Evolutionary conservation across 2,329 filamentous ascomycete genomes (phyloP).

Genomic region (Parascedosporium putredinis): DNA sequence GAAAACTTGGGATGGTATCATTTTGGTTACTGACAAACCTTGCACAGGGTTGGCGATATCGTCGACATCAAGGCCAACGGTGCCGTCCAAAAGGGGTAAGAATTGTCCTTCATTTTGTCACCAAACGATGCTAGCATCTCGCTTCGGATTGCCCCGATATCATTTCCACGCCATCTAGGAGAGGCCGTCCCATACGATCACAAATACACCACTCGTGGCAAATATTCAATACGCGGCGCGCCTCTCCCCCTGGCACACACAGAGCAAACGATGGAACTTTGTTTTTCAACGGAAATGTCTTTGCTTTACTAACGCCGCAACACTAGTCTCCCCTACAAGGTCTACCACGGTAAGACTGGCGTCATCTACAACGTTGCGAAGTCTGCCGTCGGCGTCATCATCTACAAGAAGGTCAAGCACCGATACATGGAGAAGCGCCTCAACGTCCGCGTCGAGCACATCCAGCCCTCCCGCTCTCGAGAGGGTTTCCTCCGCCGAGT

Average conservation of each 20-base stretch:
- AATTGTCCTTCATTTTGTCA: too few relatives aligned
- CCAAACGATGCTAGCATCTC: too few relatives aligned
- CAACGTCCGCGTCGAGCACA: slow-evolving; percentile 98
- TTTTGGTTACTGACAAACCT: slow-evolving; percentile 6
- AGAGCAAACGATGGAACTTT: background rate
- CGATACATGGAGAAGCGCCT: slow-evolving; percentile 99
- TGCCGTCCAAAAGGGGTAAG: slow-evolving; percentile 95
- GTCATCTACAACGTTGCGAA: slow-evolving; percentile 99
- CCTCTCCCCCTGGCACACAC: too few relatives aligned
- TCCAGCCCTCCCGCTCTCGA: slow-evolving; percentile 85
- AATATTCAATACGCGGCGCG: too few relatives aligned
- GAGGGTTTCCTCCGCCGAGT: slow-evolving; percentile 95
- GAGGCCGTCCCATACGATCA: too few relatives aligned
- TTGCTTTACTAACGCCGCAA: background rate
- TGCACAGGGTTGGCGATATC: slow-evolving; percentile 83
- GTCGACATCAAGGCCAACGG: slow-evolving; percentile 98
- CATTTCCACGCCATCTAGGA: background rate
- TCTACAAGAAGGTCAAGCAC: slow-evolving; percentile 99
- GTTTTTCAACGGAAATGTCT: background rate
- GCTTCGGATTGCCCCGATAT: background rate
- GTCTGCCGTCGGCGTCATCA: slow-evolving; percentile 93
- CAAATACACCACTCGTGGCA: too few relatives aligned
- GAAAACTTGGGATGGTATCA: slow-evolving; percentile 26
- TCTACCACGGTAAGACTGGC: slow-evolving; percentile 99
- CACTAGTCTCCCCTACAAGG: slow-evolving; percentile 92